These are phyloP conservation scores for Xenosphaeropsis pyriputrescens DNA, from an alignment of 2,329 filamentous ascomycete species.

Conservation along the genomic window DNA sequence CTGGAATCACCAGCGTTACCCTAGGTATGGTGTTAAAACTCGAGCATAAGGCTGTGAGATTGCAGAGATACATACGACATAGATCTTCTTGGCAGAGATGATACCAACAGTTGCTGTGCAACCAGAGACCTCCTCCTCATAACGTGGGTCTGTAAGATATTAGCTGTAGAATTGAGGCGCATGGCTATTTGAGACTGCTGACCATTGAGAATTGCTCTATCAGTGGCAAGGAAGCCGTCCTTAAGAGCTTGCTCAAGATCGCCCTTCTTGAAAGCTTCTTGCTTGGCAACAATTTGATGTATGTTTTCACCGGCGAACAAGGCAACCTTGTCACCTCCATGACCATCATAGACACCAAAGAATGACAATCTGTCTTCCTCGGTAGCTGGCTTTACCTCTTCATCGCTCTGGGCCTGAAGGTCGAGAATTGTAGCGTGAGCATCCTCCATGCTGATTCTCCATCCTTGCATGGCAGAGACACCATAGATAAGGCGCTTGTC, in stretches of 20 bases:
- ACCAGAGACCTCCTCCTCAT: constrained; percentile 94
- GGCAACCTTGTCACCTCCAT: constrained; percentile 93
- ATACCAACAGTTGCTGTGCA: constrained; percentile 91
- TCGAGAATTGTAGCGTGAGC: constrained; percentile 84
- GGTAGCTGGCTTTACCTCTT: constrained; percentile 38
- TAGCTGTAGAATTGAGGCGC: constrained; percentile 7
- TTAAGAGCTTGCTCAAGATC: constrained; percentile 93
- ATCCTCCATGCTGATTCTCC: constrained; percentile 99
- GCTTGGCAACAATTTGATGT: constrained; percentile 86
- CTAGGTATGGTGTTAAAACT: constrained; percentile 31
- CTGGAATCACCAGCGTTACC: constrained; percentile 95
- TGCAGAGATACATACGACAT: constrained; percentile 57
- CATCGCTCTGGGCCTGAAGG: constrained; percentile 48
- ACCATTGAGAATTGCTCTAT: constrained; percentile 93
- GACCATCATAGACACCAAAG: constrained; percentile 96
- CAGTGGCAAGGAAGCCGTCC: constrained; percentile 92
- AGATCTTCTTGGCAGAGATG: constrained; percentile 84
- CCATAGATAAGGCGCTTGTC: constrained; percentile 90
- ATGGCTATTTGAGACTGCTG: constrained; percentile 16
- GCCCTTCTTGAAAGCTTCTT: constrained; percentile 81
- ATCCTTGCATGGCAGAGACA: constrained; percentile 98
- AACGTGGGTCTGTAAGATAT: constrained; percentile 65
- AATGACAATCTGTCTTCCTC: constrained; percentile 68
- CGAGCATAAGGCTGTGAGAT: constrained; percentile 2
- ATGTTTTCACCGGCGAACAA: constrained; percentile 85